phyloP scores from a whole-genome alignment of 2,329 filamentous ascomycete genomes.

The Pseudogymnoascus sp. region DNA sequence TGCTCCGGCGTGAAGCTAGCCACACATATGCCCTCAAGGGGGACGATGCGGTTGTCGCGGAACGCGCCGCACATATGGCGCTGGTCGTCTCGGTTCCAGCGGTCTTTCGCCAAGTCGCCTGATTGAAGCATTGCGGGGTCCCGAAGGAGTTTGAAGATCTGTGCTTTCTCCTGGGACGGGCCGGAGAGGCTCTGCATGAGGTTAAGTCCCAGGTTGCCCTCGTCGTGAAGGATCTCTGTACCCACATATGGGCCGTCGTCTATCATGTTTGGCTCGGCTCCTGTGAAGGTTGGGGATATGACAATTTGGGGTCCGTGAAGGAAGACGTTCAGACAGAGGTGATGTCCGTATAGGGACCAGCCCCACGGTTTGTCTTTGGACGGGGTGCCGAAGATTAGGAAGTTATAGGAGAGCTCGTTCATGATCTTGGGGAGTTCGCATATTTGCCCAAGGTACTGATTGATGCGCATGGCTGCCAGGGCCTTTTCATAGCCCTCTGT shows the following conservation, averaged over 20 bases:
- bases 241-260: constrained; percentile 26
- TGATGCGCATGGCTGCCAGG: constrained; percentile 13
- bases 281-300: constrained; percentile 67
- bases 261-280: constrained; percentile 62
- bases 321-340: constrained; percentile 66
- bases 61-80: constrained; percentile 71
- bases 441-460: constrained; percentile 16
- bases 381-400: constrained; percentile 15
- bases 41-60: constrained; percentile 69
- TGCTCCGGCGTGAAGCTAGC: constrained; percentile 41
- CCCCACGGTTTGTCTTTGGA: constrained; percentile 15
- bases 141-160: constrained; percentile 51
- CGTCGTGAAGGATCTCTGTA: constrained; percentile 33
- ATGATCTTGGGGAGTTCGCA: constrained; percentile 12
- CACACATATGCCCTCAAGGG: constrained; percentile 57
- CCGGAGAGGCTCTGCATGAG: constrained; percentile 26
- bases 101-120: constrained; percentile 39
- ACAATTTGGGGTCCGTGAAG: constrained; percentile 58
- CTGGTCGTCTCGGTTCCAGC: constrained; percentile 78
- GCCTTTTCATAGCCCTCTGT: constrained; percentile 16
- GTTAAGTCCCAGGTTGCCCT: constrained; percentile 17
- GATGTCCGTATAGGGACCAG: constrained; percentile 57
- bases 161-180: constrained; percentile 28
- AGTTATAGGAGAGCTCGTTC: constrained; percentile 17
- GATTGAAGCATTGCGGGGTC: constrained; percentile 57